These are phyloP conservation scores for Aspergillus carbonarius DNA, from an alignment of 2,329 filamentous ascomycete species.

Conservation along the genomic window DNA sequence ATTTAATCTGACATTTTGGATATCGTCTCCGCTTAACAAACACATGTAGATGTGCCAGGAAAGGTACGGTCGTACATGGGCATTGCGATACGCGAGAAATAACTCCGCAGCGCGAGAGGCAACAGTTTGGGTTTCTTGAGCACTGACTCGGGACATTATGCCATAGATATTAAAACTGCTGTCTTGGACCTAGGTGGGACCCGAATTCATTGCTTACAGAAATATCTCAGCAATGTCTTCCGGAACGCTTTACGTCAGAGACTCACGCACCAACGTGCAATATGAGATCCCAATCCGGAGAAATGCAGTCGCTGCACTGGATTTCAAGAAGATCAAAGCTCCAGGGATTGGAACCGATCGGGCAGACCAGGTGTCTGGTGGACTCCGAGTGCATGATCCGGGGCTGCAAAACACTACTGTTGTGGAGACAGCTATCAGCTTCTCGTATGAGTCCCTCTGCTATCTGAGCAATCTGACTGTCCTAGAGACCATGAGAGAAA, in stretches of 20 bases:
- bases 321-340: constrained; percentile 30
- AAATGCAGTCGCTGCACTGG: constrained; percentile 30
- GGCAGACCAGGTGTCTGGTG: constrained; percentile 25
- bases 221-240: constrained; percentile 17
- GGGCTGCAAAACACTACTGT: constrained; percentile 37
- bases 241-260: constrained; percentile 21
- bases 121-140: too few relatives aligned
- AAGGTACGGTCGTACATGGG: neutral
- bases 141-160: neutral
- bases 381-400: constrained; percentile 35
- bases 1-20: neutral
- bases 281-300: constrained; percentile 31
- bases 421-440: constrained; percentile 30
- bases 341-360: constrained; percentile 14
- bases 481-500: constrained; percentile 29
- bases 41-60: neutral
- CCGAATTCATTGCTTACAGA: too few relatives aligned
- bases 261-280: constrained; percentile 28
- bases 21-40: neutral
- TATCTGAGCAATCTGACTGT: neutral
- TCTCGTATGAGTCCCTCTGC: constrained; percentile 24
- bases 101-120: neutral
- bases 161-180: too few relatives aligned
- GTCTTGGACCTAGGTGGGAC: too few relatives aligned
- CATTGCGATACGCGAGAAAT: neutral